Base-by-base conservation (phyloP, 2,329 filamentous ascomycete genomes). In the Alternaria sp. region DNA sequence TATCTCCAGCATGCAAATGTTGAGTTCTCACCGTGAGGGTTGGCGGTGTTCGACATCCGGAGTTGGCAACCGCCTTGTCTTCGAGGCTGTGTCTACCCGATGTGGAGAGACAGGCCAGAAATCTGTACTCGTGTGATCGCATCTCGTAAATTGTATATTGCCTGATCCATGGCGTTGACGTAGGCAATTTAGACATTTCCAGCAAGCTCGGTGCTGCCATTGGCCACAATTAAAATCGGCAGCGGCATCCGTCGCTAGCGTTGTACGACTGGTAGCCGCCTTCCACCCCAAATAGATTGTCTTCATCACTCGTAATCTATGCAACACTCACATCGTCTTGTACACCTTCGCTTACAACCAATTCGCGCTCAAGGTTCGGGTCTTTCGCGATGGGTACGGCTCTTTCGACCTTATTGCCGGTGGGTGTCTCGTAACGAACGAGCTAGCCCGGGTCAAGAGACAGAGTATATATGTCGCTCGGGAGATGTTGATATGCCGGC, bases 241-340 rank as follows among this genome's bases (percentile, higher is more conserved):
- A 59, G 11, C 44, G 15, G 23, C 56, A 62, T 62, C 60, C 60
- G 49, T 30, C 19, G 10, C 60, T 62, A 59, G 55, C 30, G 49
- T 44, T 26, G 47, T 47, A 19, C 30, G 15, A 44, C 44, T 10
- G n/a, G 44, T 26, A 32, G n/a, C 30, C 15, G 12, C 13, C 36
- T 23, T 8, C 10, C 59, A 52, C 26, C 10, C 26, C 54, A 40
- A 32, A 44, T 57, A 54, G 12, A 62, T 62, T 62, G n/a, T 43
- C 21, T 32, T 50, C 49, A 62, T 62, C 56, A 59, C 21, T 26
- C 12, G 49, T 32, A 62, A 62, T 59, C 9, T 62, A 62, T 62
- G 10, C 46, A 26, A 51, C 36, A 43, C 59, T 28, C 54, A 44
- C 46, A 36, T 40, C n/a, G 21, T 13, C 40, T 21, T 50, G 32